Conservation (phyloP, 768 basidiomycete genomes). For the Ramaria rubella region DNA sequence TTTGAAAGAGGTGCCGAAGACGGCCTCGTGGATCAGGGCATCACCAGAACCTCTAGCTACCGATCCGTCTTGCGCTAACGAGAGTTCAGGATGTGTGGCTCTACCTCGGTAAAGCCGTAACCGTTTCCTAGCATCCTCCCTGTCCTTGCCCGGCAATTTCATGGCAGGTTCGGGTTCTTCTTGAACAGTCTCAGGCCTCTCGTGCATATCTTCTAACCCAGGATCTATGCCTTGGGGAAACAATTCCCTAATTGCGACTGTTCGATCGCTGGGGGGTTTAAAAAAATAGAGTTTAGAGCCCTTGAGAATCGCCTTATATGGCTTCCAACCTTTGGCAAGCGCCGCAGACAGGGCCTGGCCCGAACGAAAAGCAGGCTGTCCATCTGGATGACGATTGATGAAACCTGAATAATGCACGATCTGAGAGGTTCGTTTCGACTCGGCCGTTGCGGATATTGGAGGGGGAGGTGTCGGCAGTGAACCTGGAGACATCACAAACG, state of each 20-base stretch:
- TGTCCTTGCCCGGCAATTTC: background rate
- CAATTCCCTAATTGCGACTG: constrained; percentile 57
- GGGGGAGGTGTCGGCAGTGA: constrained; percentile 23
- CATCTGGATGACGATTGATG: constrained; percentile 59
- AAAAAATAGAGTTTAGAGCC: constrained; percentile 84
- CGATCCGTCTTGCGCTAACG: constrained; percentile 30
- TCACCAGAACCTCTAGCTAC: constrained; percentile 68
- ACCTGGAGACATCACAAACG: constrained; percentile 44
- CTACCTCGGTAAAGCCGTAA: constrained; percentile 76
- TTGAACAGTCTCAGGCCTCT: constrained; percentile 25
- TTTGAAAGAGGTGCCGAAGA: constrained; percentile 68
- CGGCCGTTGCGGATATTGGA: constrained; percentile 33
- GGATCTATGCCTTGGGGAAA: constrained; percentile 65
- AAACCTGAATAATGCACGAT: constrained; percentile 72
- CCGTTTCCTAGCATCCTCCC: constrained; percentile 32
- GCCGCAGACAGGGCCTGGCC: constrained; percentile 26
- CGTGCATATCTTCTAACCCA: constrained; percentile 45
- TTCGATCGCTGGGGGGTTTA: constrained; percentile 70
- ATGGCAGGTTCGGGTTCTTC: constrained; percentile 24
- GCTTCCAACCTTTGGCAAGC: constrained; percentile 74
- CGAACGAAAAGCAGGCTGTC: constrained; percentile 35
- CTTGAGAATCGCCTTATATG: constrained; percentile 76
- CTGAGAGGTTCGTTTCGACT: constrained; percentile 62
- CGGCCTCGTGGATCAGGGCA: constrained; percentile 73
- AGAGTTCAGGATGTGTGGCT: constrained; percentile 63